These are phyloP conservation scores for Thalassiosira tumida DNA, from an alignment of 352 stramenopile genomes.

Conservation along the genomic window DNA sequence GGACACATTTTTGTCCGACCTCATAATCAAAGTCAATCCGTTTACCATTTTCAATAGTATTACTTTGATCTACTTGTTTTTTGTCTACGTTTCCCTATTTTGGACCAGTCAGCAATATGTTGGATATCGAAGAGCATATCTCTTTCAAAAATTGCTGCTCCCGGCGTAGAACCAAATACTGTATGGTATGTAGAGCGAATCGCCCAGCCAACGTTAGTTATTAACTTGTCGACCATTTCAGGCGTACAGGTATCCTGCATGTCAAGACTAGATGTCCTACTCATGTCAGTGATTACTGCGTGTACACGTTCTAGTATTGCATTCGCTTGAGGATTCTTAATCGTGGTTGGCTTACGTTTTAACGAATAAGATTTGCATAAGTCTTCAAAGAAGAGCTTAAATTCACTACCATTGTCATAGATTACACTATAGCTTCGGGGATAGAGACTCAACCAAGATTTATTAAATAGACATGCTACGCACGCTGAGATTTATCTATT, in stretches of 20 bases:
- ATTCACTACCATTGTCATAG: constrained; percentile 50
- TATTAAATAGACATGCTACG: constrained; percentile 21
- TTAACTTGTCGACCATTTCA: constrained; percentile 49
- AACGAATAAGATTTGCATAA: constrained; percentile 58
- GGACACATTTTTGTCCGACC: constrained; percentile 49
- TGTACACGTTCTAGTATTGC: constrained; percentile 56
- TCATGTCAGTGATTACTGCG: constrained; percentile 29
- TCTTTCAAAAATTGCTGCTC: constrained; percentile 78
- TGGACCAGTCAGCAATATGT: constrained; percentile 76
- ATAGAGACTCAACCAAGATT: constrained; percentile 21
- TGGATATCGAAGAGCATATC: constrained; percentile 78
- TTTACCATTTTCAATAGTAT: constrained; percentile 66
- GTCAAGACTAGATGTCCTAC: constrained; percentile 69
- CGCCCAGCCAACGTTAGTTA: constrained; percentile 63
- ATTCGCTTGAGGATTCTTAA: constrained; percentile 75
- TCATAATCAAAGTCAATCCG: constrained; percentile 57
- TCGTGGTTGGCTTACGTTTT: constrained; percentile 64
- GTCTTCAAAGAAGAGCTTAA: constrained; percentile 47
- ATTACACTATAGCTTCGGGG: not conserved
- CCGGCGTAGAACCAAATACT: constrained; percentile 41
- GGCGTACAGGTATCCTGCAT: constrained; percentile 27
- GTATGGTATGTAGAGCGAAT: constrained; percentile 65
- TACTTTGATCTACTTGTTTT: constrained; percentile 63
- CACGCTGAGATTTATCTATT: constrained; percentile 28
- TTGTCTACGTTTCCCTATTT: constrained; percentile 64